Evolutionary conservation across 257 asterid genomes (phyloP).

Genomic region (Ilex asprella): DNA sequence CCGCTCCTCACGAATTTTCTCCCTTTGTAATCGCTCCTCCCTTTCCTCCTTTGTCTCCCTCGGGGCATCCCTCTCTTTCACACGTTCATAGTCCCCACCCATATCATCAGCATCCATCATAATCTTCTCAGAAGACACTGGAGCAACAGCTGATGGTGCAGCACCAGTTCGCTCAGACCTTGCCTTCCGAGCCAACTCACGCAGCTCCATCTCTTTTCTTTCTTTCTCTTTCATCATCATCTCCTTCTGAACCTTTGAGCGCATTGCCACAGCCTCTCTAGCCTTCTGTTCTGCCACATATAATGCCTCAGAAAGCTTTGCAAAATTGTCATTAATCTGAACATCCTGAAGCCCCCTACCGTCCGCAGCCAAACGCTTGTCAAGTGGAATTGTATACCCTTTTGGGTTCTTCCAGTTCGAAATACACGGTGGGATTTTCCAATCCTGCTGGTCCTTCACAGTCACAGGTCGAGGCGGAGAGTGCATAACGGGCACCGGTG

Average conservation of each 20-base stretch:
- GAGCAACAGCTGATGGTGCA: conserved; percentile 39
- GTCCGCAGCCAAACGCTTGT: conserved; percentile 93
- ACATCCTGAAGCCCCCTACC: conserved; percentile 96
- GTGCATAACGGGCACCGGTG: conserved; percentile 96
- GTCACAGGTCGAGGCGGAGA: conserved; percentile 94
- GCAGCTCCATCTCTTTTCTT: conserved; percentile 74
- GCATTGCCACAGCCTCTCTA: conserved; percentile 86
- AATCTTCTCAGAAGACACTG: conserved; percentile 68
- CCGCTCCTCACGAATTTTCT: conserved; percentile 86
- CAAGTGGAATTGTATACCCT: conserved; percentile 92
- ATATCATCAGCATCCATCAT: conserved; percentile 35
- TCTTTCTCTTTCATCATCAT: conserved; percentile 92
- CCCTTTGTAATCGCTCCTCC: conserved; percentile 58
- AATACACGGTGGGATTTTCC: conserved; percentile 94
- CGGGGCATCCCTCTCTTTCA: conserved; percentile 35
- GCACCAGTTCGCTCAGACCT: conserved; percentile 76
- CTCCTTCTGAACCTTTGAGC: conserved; percentile 88
- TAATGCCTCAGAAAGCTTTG: conserved; percentile 67
- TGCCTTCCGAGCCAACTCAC: conserved; percentile 83
- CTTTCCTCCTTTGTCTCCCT: conserved; percentile 66
- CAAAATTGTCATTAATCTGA: conserved; percentile 85
- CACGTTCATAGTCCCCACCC: conserved; percentile 52
- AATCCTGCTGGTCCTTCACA: conserved; percentile 89
- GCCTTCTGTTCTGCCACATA: conserved; percentile 91
- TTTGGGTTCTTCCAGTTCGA: conserved; percentile 96